A percentile compares a stretch with the other conserved stretches of the same genome.
Conservation (phyloP, 2,329 filamentous ascomycete species). For the Arthrobotrys iridis region DNA sequence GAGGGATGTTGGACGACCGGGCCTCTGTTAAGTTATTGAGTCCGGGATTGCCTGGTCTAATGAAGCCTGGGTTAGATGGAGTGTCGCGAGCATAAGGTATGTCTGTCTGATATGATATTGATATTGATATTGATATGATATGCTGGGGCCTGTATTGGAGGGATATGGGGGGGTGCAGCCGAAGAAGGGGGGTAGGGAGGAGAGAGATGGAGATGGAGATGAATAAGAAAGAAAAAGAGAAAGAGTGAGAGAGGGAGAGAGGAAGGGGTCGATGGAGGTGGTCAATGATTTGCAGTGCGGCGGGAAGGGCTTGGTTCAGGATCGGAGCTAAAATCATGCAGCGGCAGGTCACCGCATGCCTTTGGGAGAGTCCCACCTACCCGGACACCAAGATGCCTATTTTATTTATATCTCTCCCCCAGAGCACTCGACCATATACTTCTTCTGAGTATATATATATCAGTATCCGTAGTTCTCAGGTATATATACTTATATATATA, state of each 20-base stretch:
- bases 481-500: too few relatives aligned
- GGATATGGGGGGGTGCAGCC: too few relatives aligned
- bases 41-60: neutral
- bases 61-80: neutral
- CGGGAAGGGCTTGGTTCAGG: slow-evolving; percentile 11
- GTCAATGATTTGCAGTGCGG: too few relatives aligned
- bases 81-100: neutral
- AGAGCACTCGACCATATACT: too few relatives aligned
- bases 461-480: too few relatives aligned
- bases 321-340: slow-evolving; percentile 25
- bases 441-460: too few relatives aligned
- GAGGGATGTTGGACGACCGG: slow-evolving; percentile 54
- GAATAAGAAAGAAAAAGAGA: slow-evolving; percentile 8
- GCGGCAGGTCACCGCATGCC: slow-evolving; percentile 19
- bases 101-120: too few relatives aligned
- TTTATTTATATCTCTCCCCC: too few relatives aligned
- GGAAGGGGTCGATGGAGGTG: neutral
- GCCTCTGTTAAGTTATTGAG: too few relatives aligned
- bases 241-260: neutral
- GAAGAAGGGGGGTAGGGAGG: neutral
- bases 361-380: too few relatives aligned
- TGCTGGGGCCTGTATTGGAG: too few relatives aligned
- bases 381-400: neutral
- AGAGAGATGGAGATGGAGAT: neutral
- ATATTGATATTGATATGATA: neutral